Percentiles rank a stretch among this genome's conserved stretches.
Evolutionary conservation across 2,329 filamentous ascomycete genomes (phyloP).

Genomic region (Didymella pomorum): DNA sequence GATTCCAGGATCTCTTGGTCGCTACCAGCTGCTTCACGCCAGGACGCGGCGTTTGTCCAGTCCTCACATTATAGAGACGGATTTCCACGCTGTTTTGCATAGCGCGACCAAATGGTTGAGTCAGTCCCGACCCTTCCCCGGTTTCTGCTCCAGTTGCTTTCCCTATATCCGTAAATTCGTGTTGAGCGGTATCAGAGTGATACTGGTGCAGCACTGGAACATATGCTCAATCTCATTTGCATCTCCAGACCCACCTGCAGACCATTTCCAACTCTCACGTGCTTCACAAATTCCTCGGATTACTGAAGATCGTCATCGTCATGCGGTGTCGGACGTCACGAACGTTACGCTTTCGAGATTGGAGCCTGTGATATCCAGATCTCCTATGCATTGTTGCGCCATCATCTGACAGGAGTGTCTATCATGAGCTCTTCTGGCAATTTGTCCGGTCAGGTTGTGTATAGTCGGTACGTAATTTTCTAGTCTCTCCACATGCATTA

Average conservation of each 20-base stretch:
- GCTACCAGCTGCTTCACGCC: constrained; percentile 12
- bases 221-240: constrained; percentile 1
- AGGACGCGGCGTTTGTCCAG: not conserved
- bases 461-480: not conserved
- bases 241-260: constrained; percentile 8
- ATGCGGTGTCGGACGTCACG: constrained; percentile 15
- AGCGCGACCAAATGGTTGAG: not conserved
- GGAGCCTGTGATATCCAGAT: constrained; percentile 1
- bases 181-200: constrained; percentile 9
- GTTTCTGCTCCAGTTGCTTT: constrained; percentile 6
- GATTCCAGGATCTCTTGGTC: not conserved
- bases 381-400: constrained; percentile 8
- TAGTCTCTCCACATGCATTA: constrained; percentile 14
- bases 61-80: not conserved
- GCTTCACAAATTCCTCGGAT: not conserved
- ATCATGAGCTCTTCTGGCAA: constrained; percentile 1
- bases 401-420: constrained; percentile 1
- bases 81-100: not conserved
- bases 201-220: constrained; percentile 15
- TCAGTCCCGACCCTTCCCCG: constrained; percentile 16
- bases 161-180: not conserved
- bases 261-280: not conserved
- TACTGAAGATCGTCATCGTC: constrained; percentile 9
- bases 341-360: constrained; percentile 8
- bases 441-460: not conserved